phyloP scores from a whole-genome alignment of 2,329 filamentous ascomycete genomes.

The Xylaria sp. region DNA sequence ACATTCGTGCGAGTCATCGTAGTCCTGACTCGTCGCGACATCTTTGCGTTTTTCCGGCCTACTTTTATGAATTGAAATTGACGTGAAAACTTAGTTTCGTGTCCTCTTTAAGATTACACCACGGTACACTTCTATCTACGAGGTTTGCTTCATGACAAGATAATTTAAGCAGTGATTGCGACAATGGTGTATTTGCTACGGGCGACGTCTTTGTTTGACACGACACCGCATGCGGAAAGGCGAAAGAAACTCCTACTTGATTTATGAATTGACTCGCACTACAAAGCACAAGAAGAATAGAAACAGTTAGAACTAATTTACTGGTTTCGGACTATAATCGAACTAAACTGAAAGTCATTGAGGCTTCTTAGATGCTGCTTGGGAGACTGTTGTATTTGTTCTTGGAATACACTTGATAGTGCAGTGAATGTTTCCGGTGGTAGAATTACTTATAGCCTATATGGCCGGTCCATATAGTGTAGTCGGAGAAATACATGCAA shows the following conservation, averaged over 20 bases:
- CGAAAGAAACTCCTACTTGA: background rate
- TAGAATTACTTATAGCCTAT: too few relatives aligned
- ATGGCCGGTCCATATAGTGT: too few relatives aligned
- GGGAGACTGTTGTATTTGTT: background rate
- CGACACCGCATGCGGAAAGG: conserved; percentile 17
- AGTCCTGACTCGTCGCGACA: background rate
- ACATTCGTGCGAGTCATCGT: conserved; percentile 17
- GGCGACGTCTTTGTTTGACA: conserved; percentile 9
- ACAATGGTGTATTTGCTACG: background rate
- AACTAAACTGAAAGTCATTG: background rate
- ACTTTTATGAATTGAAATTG: background rate
- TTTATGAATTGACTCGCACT: background rate
- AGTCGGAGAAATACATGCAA: too few relatives aligned
- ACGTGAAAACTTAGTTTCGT: too few relatives aligned
- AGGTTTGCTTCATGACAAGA: too few relatives aligned
- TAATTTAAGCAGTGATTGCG: background rate
- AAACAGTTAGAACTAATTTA: background rate
- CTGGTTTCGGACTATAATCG: background rate
- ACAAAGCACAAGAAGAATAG: background rate
- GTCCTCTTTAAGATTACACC: background rate
- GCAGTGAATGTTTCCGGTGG: too few relatives aligned
- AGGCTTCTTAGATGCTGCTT: background rate
- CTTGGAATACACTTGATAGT: too few relatives aligned
- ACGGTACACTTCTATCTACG: background rate
- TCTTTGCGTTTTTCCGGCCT: conserved; percentile 4